Evolutionary conservation across 176 grass and related monocot species (phyloP), one percentile per base, ranked within the genome.

Genomic region (Musa schizocarpa): DNA sequence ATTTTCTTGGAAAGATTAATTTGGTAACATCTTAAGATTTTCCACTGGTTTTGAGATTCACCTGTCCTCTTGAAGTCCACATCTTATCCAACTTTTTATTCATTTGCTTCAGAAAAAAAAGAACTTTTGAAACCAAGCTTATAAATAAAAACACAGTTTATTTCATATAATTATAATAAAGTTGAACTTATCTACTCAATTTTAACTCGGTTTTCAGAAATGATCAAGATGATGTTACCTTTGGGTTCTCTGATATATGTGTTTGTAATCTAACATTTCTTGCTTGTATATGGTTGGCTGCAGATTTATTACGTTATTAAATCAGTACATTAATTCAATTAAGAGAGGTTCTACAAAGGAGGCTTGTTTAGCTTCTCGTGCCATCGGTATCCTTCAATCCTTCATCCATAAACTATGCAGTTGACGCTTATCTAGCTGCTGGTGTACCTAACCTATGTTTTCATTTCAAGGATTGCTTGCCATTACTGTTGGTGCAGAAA

Each of bases 321-420:
- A 89, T 56, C 86, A 86, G 79, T 99, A 85, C 79, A 83, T 89
- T 23, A 91, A 76, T 82, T 92, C 89, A 10, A 72, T 96, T 8
- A 96, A 92, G 72, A 92, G 71, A 22, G 92, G 92, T 43, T 92
- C 92, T 57, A 55, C 81, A 2, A 96, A 84, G 77, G 92, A 96
- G 85, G 62, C 68, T 68, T 92, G 71, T 68, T 76, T 96, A 69
- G 92, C 89, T 72, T 82, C 85, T 78, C 87, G 74, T 54, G 87
- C 92, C 54, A 86, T 92, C 51, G 87, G 88, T 89, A 50, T 26
- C 62, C 72, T 65, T 78, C 27, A 43, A 78, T 23, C 77, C 53
- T 50, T 72, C 17, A 52, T 76, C 1, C 56, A 0, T 12, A 0
- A 70, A 69, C 21, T 13, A 9, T 19, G 59, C 6, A 59, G 52